Evolutionary conservation across 768 basidiomycete genomes (phyloP), one percentile per base, ranked within the genome.

Genomic region (Suillus alpinus): DNA sequence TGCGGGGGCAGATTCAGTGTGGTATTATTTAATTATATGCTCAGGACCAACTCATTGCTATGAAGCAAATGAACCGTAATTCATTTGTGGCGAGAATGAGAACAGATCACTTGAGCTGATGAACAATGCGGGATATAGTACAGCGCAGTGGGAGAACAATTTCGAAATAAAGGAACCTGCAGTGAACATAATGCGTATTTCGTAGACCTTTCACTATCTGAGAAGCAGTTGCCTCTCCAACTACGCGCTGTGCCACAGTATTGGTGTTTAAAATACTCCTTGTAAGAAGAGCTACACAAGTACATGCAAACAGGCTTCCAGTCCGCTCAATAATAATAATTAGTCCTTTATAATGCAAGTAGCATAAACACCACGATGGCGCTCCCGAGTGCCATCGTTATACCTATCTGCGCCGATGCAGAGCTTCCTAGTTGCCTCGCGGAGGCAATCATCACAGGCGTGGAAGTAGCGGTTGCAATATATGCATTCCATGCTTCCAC

Each of bases 401-500:
- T 7, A 39, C 26, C 29, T 8, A 57, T 20, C 34, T 43, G 18
- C 9, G 29, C 14, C 39, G 23, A 47, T 14, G 61, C 58, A 29
- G 58, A 39, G 13, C 34, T 23, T 26, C 49, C 58, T 26, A 10
- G 18, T n/a, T 37, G 26, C 23, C 23, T 57, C 23, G 34, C 43
- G 1, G 58, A n/a, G 4, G 47, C 26, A 9, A 32, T 14, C 13
- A 16, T n/a, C n/a, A 59, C 18, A 14, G 51, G 58, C 29, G 32
- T 16, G 5, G 60, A 29, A 18, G 77, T 74, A 36, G 76, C 78
- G 1, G 82, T 80, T 23, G 68, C 71, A 20, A 84, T 76, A 63
- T 81, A 86, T 4, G 75, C 69, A 34, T 78, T 66, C 86, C 86
- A 88, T 0, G 85, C 84, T 6, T 77, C 77, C 50, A 82, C 77